phyloP scores from a whole-genome alignment of 2,329 filamentous ascomycete genomes.

The Rasamsonia emersonii region DNA sequence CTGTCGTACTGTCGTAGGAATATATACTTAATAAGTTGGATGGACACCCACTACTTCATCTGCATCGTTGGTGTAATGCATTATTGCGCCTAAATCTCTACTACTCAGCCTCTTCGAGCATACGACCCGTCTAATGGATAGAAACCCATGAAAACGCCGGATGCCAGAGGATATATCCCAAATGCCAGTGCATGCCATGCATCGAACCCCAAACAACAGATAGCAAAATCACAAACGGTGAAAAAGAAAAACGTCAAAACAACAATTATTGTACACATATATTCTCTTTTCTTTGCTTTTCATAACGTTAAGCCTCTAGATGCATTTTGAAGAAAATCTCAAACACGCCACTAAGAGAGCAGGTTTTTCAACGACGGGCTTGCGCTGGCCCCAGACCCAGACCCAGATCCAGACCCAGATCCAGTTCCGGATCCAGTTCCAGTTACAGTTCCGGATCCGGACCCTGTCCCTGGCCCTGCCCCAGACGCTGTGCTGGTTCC shows the following conservation, averaged over 20 bases:
- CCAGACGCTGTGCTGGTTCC: slow-evolving; percentile 3
- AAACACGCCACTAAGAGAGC: slow-evolving; percentile 45
- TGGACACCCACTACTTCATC: too few relatives aligned
- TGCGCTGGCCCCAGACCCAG: slow-evolving; percentile 57
- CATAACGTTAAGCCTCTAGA: not conserved
- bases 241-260: too few relatives aligned
- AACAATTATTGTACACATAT: slow-evolving; percentile 6
- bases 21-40: too few relatives aligned
- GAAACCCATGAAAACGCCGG: slow-evolving; percentile 6
- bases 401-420: slow-evolving; percentile 8
- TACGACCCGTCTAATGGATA: too few relatives aligned
- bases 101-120: too few relatives aligned
- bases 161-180: slow-evolving; percentile 7
- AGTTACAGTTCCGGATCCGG: slow-evolving; percentile 18
- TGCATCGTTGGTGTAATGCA: too few relatives aligned
- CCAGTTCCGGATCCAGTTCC: slow-evolving; percentile 19
- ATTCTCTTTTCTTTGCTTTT: not conserved
- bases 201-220: slow-evolving; percentile 11
- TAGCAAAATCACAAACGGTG: slow-evolving; percentile 14
- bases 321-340: not conserved
- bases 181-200: slow-evolving; percentile 10
- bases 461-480: too few relatives aligned
- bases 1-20: too few relatives aligned
- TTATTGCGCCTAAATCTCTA: too few relatives aligned
- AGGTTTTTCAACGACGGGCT: slow-evolving; percentile 69